phyloP scores from a whole-genome alignment of 2,329 filamentous ascomycete genomes.

The Colletotrichum sp. region DNA sequence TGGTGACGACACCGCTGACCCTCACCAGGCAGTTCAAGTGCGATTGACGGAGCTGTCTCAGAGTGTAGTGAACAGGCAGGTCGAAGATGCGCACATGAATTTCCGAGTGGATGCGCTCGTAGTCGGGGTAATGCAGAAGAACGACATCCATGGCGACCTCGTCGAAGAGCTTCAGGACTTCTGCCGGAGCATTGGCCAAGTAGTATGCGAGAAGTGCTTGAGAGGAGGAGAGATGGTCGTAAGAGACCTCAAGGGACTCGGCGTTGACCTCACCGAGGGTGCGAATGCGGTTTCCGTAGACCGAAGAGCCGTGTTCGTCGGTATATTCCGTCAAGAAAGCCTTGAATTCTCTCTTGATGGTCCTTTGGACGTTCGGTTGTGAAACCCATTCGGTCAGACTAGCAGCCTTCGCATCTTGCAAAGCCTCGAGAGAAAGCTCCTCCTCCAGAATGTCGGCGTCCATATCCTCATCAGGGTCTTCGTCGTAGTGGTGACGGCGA shows the following conservation, averaged over 20 bases:
- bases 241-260: conserved; percentile 95
- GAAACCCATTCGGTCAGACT: conserved; percentile 96
- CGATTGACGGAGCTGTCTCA: conserved; percentile 91
- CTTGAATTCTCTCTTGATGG: conserved; percentile 96
- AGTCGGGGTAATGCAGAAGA: conserved; percentile 94
- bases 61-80: conserved; percentile 90
- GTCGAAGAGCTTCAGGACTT: conserved; percentile 95
- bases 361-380: conserved; percentile 86
- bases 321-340: conserved; percentile 96
- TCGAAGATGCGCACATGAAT: conserved; percentile 98
- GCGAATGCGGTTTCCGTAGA: conserved; percentile 93
- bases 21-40: conserved; percentile 96
- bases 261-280: conserved; percentile 98
- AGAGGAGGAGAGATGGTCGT: conserved; percentile 86
- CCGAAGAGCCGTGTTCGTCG: conserved; percentile 85
- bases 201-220: conserved; percentile 97
- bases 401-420: conserved; percentile 91
- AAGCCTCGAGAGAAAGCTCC: conserved; percentile 88
- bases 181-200: conserved; percentile 92
- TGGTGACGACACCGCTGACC: conserved; percentile 93
- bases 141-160: conserved; percentile 97
- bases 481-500: conserved; percentile 89
- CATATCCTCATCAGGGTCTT: conserved; percentile 92
- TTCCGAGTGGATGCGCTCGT: conserved; percentile 95
- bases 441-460: conserved; percentile 94